phyloP scores from a whole-genome alignment of 306 rosid genomes.

The Comarum palustre region DNA sequence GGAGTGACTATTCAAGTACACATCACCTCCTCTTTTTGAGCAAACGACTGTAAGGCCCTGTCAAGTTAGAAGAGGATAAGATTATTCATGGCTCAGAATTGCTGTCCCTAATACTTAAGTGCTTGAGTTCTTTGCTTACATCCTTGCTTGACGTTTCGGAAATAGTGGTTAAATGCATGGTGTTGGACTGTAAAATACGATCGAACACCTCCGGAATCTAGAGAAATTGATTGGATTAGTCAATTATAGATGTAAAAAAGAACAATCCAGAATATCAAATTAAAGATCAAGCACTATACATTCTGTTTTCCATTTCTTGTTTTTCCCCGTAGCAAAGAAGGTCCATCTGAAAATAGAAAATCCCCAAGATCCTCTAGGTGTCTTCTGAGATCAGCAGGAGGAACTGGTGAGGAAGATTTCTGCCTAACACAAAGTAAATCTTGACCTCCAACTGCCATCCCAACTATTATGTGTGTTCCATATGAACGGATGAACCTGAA shows the following conservation, averaged over 20 bases:
- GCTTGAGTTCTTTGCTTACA: slow-evolving; percentile 50
- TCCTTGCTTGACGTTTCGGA: slow-evolving; percentile 95
- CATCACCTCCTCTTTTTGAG: slow-evolving; percentile 88
- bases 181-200: slow-evolving; percentile 78
- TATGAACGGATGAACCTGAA: slow-evolving; percentile 88
- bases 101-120: slow-evolving; percentile 15
- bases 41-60: slow-evolving; percentile 75
- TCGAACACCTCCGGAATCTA: slow-evolving; percentile 87
- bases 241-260: background rate
- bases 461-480: slow-evolving; percentile 88
- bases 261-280: background rate
- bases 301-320: slow-evolving; percentile 62
- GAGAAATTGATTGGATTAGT: slow-evolving; percentile 26
- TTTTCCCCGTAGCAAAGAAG: slow-evolving; percentile 65
- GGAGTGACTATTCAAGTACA: slow-evolving; percentile 60
- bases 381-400: slow-evolving; percentile 74
- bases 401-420: slow-evolving; percentile 71
- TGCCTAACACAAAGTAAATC: slow-evolving; percentile 82
- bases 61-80: slow-evolving; percentile 19
- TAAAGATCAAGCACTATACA: slow-evolving; percentile 37
- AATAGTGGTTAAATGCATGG: slow-evolving; percentile 70
- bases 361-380: slow-evolving; percentile 94
- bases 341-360: slow-evolving; percentile 79
- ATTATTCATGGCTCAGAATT: slow-evolving; percentile 19
- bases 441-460: slow-evolving; percentile 96